A percentile compares a stretch with the other conserved stretches of the same genome.
Evolutionary conservation across 495 filamentous ascomycete genomes (phyloP).

Genomic region (Aspergillus cavernicola): DNA sequence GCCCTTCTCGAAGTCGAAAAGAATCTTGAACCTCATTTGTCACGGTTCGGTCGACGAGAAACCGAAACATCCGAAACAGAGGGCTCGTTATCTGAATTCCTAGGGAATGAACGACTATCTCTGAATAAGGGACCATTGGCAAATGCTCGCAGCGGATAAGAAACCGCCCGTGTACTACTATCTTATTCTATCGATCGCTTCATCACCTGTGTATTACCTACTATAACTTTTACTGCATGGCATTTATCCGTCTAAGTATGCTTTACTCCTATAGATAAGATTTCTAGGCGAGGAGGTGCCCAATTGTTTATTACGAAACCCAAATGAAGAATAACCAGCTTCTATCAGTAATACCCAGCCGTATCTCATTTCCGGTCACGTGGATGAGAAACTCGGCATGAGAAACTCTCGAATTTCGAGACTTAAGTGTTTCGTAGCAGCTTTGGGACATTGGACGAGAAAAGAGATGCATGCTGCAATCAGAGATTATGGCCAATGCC

Average conservation of each 20-base stretch:
- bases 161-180: constrained; percentile 5
- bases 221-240: background rate
- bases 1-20: constrained; percentile 54
- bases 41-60: constrained; percentile 58
- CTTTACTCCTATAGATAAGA: too few species aligned
- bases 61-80: constrained; percentile 21
- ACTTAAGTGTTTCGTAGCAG: background rate
- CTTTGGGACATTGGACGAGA: background rate
- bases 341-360: background rate
- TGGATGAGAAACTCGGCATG: background rate
- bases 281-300: too few species aligned
- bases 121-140: constrained; percentile 29
- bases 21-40: constrained; percentile 58
- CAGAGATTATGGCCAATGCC: background rate
- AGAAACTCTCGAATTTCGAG: too few species aligned
- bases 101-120: constrained; percentile 32
- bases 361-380: background rate
- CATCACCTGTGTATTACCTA: constrained; percentile 1
- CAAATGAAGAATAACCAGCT: background rate
- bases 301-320: background rate
- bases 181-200: constrained; percentile 10
- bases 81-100: constrained; percentile 24
- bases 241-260: background rate
- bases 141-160: constrained; percentile 20
- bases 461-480: constrained; percentile 2